Percentiles rank a stretch among this genome's conserved stretches.
These are phyloP conservation scores for Paxillus involutus DNA, from an alignment of 768 basidiomycete species.

Conservation along the genomic window DNA sequence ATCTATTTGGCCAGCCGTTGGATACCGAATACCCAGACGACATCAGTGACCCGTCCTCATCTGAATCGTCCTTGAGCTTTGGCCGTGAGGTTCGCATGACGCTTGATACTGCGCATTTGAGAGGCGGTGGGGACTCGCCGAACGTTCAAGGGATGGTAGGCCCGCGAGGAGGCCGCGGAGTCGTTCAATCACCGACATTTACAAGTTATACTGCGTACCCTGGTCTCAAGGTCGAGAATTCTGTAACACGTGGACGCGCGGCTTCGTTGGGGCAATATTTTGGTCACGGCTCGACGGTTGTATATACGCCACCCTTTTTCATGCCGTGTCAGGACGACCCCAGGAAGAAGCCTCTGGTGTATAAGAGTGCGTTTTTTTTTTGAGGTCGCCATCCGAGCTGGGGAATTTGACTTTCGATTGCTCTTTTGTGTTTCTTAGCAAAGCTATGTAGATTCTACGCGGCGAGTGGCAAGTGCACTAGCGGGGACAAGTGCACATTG, in stretches of 20 bases:
- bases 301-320: background rate
- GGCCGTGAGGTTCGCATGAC: constrained; percentile 9
- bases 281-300: constrained; percentile 1
- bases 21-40: constrained; percentile 25
- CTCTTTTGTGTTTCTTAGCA: constrained; percentile 33
- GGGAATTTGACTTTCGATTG: background rate
- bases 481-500: constrained; percentile 60
- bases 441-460: constrained; percentile 61
- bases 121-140: constrained; percentile 1
- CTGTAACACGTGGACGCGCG: constrained; percentile 3
- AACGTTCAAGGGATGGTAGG: background rate
- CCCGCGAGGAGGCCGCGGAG: constrained; percentile 10
- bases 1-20: constrained; percentile 4
- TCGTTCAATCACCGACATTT: constrained; percentile 11
- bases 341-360: constrained; percentile 22
- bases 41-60: constrained; percentile 26
- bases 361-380: constrained; percentile 26
- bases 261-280: constrained; percentile 7
- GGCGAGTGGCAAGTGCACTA: constrained; percentile 46
- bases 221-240: constrained; percentile 10
- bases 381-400: background rate
- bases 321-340: constrained; percentile 14
- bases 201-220: constrained; percentile 12
- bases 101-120: constrained; percentile 2
- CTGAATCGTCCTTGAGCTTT: constrained; percentile 18